Conservation (phyloP, 2,329 filamentous ascomycete species). For the Leptographium procerum region DNA sequence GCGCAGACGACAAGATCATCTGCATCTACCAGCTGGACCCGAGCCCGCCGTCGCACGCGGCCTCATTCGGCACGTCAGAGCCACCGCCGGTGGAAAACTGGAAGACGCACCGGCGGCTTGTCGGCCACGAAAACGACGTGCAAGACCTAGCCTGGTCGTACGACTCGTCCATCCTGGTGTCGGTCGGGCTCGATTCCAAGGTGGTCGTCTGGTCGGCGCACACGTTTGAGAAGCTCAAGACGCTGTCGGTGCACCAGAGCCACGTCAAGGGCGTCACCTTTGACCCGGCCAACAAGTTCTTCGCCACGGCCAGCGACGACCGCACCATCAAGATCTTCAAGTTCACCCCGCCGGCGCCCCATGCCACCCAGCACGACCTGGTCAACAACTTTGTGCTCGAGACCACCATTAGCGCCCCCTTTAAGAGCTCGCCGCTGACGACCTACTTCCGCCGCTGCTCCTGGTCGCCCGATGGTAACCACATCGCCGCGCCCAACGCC, state of each 20-base stretch:
- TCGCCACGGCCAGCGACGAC: conserved; percentile 95
- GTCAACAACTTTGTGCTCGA: conserved; percentile 94
- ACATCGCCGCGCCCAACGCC: conserved; percentile 93
- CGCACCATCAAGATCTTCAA: conserved; percentile 93
- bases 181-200: conserved; percentile 93
- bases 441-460: conserved; percentile 95
- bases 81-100: conserved; percentile 92
- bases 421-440: conserved; percentile 82
- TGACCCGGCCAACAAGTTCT: conserved; percentile 97
- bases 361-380: conserved; percentile 89
- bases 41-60: conserved; percentile 62
- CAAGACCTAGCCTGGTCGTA: conserved; percentile 96
- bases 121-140: conserved; percentile 96
- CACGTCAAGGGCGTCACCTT: conserved; percentile 99
- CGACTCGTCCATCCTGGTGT: conserved; percentile 91
- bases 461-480: conserved; percentile 94
- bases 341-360: conserved; percentile 82
- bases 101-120: conserved; percentile 86
- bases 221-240: conserved; percentile 97
- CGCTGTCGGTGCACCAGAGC: conserved; percentile 81
- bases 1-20: conserved; percentile 97
- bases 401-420: conserved; percentile 78
- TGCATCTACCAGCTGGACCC: conserved; percentile 90
- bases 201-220: conserved; percentile 97
- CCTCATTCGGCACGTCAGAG: conserved; percentile 82